A percentile compares a stretch with the other conserved stretches of the same genome.
Conservation (phyloP, 2,329 filamentous ascomycete species). For the Aspergillus japonicus region DNA sequence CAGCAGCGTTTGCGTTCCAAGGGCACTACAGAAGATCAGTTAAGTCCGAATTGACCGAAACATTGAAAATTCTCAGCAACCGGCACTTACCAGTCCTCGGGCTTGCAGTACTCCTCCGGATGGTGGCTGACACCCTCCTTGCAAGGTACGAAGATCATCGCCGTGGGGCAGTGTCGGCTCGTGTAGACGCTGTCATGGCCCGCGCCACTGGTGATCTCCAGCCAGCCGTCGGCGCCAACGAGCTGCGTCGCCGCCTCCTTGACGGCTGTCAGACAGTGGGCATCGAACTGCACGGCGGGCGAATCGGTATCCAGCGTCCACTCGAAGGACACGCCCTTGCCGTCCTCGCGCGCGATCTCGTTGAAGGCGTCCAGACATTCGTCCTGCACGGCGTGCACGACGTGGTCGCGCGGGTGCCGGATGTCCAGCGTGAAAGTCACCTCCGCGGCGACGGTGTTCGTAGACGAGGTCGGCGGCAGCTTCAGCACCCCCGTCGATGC, state of each 20-base stretch:
- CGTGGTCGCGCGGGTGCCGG: conserved; percentile 55
- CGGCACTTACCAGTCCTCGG: conserved; percentile 39
- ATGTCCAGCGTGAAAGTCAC: conserved; percentile 68
- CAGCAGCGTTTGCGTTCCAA: conserved; percentile 48
- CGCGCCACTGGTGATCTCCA: conserved; percentile 56
- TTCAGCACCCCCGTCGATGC: conserved; percentile 66
- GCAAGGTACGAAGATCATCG: conserved; percentile 65
- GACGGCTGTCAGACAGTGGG: conserved; percentile 62
- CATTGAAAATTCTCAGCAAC: accelerated
- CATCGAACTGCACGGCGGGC: conserved; percentile 60
- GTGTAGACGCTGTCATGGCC: conserved; percentile 62
- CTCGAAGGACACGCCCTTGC: conserved; percentile 50
- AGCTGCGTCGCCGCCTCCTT: conserved; percentile 54
- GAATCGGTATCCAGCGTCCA: conserved; percentile 60
- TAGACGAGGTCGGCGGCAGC: conserved; percentile 58
- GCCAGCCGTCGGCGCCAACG: conserved; percentile 49
- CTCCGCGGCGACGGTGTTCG: conserved; percentile 65
- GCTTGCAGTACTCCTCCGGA: conserved; percentile 57
- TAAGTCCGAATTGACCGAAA: not conserved
- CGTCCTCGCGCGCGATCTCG: conserved; percentile 54
- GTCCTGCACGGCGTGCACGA: conserved; percentile 55
- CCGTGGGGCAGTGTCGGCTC: conserved; percentile 54
- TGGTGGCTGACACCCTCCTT: conserved; percentile 59
- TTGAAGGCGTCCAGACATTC: conserved; percentile 56
- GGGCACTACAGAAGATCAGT: conserved; percentile 20